Percentiles rank a stretch among this genome's conserved stretches.
phyloP scores from a whole-genome alignment of 2,329 filamentous ascomycete genomes.

The Colletotrichum limetticola region DNA sequence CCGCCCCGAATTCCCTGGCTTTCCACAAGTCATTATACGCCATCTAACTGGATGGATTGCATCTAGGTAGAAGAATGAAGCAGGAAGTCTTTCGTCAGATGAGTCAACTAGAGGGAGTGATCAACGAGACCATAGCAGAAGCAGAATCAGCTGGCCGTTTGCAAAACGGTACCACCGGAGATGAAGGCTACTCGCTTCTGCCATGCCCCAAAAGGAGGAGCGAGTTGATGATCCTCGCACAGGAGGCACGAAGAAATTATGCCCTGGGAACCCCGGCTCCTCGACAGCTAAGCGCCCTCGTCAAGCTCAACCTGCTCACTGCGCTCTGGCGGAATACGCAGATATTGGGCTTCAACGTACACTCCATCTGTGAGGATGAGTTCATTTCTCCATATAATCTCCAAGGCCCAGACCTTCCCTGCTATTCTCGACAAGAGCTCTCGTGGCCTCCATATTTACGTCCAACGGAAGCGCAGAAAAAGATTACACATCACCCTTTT shows the following conservation, averaged over 20 bases:
- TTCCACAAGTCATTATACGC: too few relatives aligned
- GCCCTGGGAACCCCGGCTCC: conserved; percentile 19
- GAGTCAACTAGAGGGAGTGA: neutral
- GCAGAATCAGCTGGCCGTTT: neutral
- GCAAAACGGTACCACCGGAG: neutral
- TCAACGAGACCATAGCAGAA: neutral
- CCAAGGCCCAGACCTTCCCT: conserved; percentile 30
- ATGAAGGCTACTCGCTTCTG: neutral
- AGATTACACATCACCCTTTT: conserved; percentile 44
- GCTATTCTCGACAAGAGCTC: neutral
- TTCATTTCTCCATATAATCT: conserved; percentile 29
- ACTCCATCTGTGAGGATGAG: conserved; percentile 30
- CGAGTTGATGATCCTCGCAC: neutral
- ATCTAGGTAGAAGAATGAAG: conserved; percentile 2
- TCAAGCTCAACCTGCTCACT: conserved; percentile 34
- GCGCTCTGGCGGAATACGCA: conserved; percentile 29
- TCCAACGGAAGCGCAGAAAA: conserved; percentile 42
- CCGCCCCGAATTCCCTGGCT: neutral
- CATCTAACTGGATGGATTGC: neutral
- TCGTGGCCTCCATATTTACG: conserved; percentile 35
- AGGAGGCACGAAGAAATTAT: conserved; percentile 11
- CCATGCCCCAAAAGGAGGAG: neutral
- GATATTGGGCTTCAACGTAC: conserved; percentile 18
- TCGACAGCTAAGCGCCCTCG: conserved; percentile 18
- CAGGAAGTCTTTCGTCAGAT: neutral